Evolutionary conservation across 805 yeast genomes (phyloP).

Genomic region (Metschnikowia anglica): DNA sequence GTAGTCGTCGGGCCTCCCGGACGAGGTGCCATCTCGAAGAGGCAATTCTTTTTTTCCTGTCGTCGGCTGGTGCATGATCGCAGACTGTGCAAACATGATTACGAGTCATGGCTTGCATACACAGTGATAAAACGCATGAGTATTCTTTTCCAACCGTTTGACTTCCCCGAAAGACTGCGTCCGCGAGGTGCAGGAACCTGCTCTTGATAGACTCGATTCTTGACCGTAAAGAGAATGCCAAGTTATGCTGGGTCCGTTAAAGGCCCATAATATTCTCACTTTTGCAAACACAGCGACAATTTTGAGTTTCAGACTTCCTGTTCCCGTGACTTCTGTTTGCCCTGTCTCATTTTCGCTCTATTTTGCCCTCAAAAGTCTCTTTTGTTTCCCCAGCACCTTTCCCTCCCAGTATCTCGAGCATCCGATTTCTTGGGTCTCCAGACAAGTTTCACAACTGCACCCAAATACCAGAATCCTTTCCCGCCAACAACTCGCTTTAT

Average conservation of each 20-base stretch:
- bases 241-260: neutral
- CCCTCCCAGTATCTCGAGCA: no score
- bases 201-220: constrained; percentile 4
- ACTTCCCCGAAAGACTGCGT: constrained; percentile 4
- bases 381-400: no score
- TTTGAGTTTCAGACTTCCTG: neutral
- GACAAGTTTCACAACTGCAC: no score
- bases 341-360: no score
- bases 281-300: neutral
- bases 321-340: no score
- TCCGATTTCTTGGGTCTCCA: no score
- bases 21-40: no score
- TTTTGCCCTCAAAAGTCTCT: no score
- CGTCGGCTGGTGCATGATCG: constrained; percentile 5
- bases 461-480: no score
- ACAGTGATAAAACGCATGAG: constrained; percentile 2
- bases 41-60: neutral
- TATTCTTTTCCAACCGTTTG: constrained; percentile 7
- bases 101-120: constrained; percentile 5
- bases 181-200: constrained; percentile 3
- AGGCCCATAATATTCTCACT: constrained; percentile 6
- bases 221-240: constrained; percentile 2
- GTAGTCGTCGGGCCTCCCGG: no score
- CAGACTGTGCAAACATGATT: constrained; percentile 1
- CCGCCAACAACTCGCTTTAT: no score